phyloP scores from a whole-genome alignment of 2,329 filamentous ascomycete genomes.

The Bipolaris cookei region DNA sequence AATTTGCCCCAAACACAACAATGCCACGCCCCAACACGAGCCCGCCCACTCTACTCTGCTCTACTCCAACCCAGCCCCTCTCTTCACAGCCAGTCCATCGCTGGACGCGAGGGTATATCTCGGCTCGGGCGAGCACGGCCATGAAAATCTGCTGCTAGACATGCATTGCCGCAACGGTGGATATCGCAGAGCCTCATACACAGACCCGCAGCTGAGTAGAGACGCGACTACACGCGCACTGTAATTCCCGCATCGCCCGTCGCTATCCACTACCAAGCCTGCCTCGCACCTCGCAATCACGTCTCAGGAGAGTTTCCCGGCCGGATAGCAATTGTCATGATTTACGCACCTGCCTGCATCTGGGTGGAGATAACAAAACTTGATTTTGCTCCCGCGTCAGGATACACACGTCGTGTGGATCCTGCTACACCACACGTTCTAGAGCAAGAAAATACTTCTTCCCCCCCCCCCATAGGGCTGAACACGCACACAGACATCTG shows the following conservation, averaged over 20 bases:
- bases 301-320: constrained; percentile 1
- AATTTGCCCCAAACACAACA: not conserved
- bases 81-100: not conserved
- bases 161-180: constrained; percentile 19
- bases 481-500: constrained; percentile 5
- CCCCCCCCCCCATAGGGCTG: constrained; percentile 26
- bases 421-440: constrained; percentile 4
- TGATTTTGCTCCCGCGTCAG: constrained; percentile 3
- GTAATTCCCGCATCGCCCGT: constrained; percentile 11
- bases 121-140: constrained; percentile 11
- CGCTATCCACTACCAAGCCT: constrained; percentile 1
- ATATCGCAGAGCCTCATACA: constrained; percentile 13
- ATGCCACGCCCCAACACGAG: not conserved
- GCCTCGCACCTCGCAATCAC: not conserved
- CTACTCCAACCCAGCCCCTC: constrained; percentile 5
- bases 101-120: constrained; percentile 2
- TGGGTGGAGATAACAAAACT: constrained; percentile 17
- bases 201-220: constrained; percentile 1
- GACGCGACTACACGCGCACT: not conserved
- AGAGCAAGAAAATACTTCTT: constrained; percentile 3
- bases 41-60: no score
- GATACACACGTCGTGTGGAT: not conserved
- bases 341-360: constrained; percentile 9
- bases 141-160: constrained; percentile 19
- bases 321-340: constrained; percentile 7